Base-by-base conservation (phyloP, 805 yeast species). In the Wickerhamomyces kurtzmanii region DNA sequence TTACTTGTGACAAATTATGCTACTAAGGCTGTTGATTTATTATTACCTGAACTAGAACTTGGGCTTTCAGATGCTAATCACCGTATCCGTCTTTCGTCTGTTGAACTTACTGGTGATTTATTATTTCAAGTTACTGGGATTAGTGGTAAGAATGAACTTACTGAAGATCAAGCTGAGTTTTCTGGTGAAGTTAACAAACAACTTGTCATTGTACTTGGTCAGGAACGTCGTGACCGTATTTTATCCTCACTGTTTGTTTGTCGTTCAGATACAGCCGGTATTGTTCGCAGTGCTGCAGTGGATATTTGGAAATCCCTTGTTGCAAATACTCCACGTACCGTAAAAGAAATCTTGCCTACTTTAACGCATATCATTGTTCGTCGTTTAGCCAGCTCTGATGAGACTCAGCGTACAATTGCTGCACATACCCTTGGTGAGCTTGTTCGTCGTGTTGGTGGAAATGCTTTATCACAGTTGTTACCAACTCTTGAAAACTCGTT, bases 261-360 rank as follows among this genome's bases (percentile, higher is more conserved):
- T 54, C 86, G 98, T 53, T 83, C 94, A 10, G 99, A 91, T 61
- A 71, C 76, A 22, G 71, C 91, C 21, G 84, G 84, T 41, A 66
- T 76, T 39, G 99, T 91, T 16, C 76, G 98, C 44, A 75, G 75
- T 39, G 82, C 94, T 15, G 77, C 97, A 9, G 73, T 84, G 34
- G 96, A 91, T 44, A 85, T 91, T 26, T 91, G 99, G 99, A 87
- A 87, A 58, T 85, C 95, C 0, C 64, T 91, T 48, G 96, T 91
- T 28, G 82, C 94, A 26, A 91, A 91, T 51, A 91, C 98, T 14
- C 97, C 98, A 23, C 75, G 82, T 48, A 83, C 95, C 4, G 80
- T 91, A 26, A 89, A 83, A 61, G 96, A 87, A 52, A 85, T 91
- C 36, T 56, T 91, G 37, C 93, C 96, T 17, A 65, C 85, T 5